Percentiles rank a stretch among this genome's conserved stretches.
These are phyloP conservation scores for Syzygium jambos DNA, from an alignment of 345 rosid genomes.

Conservation along the genomic window DNA sequence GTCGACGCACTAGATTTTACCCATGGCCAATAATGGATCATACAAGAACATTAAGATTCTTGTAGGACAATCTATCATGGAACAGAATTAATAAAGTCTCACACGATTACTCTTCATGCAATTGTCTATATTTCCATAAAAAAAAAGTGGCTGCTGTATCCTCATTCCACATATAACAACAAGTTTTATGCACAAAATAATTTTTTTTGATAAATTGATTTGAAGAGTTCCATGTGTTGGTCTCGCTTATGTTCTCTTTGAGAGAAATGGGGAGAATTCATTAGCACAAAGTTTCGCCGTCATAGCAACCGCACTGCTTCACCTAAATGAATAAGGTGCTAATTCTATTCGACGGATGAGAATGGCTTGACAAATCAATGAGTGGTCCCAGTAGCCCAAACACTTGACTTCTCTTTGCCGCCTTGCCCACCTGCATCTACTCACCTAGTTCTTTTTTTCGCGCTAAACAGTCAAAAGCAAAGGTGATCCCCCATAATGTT, in stretches of 20 bases:
- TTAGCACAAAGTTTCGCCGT: neutral
- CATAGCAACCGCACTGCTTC: neutral
- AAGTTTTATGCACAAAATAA: neutral
- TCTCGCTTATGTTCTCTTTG: neutral
- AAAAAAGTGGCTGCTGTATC: neutral
- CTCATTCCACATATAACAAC: neutral
- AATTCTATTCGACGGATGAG: neutral
- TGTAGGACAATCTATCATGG: neutral
- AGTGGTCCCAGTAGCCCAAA: neutral
- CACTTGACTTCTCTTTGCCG: neutral
- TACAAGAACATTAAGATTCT: neutral
- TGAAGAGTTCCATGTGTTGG: neutral
- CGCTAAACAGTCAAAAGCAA: neutral
- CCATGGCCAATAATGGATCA: neutral
- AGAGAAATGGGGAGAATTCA: neutral
- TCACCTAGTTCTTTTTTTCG: neutral
- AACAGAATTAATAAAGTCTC: neutral
- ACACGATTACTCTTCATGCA: neutral
- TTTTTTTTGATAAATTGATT: neutral
- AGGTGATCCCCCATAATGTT: neutral
- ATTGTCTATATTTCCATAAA: neutral
- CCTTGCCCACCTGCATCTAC: neutral
- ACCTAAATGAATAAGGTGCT: neutral
- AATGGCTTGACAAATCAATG: neutral
- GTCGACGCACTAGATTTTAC: neutral